Percentiles rank a stretch among this genome's conserved stretches.
Evolutionary conservation across 2,329 filamentous ascomycete genomes (phyloP).

Genomic region (Cercospora sp.): DNA sequence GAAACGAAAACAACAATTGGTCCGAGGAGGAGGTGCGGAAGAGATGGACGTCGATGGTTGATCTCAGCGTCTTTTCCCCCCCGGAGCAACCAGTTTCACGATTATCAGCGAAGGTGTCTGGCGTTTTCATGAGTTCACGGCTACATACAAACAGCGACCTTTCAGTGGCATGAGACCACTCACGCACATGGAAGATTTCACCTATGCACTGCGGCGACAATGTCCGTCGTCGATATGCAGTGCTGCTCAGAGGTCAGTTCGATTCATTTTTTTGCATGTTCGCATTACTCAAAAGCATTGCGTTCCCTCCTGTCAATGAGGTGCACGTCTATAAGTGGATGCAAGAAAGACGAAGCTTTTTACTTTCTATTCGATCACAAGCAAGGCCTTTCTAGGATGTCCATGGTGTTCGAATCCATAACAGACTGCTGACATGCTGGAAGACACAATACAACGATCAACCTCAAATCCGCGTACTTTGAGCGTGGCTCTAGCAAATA

Average conservation of each 20-base stretch:
- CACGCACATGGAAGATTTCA: not conserved
- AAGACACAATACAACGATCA: not conserved
- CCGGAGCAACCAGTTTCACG: not conserved
- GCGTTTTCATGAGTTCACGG: slow-evolving; percentile 4
- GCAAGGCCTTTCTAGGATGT: slow-evolving; percentile 7
- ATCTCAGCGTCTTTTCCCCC: slow-evolving; percentile 1
- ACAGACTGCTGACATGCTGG: slow-evolving; percentile 16
- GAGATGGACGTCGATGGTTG: slow-evolving; percentile 46
- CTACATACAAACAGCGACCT: not conserved
- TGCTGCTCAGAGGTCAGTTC: slow-evolving; percentile 3
- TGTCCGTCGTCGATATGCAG: not conserved
- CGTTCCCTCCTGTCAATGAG: slow-evolving; percentile 13
- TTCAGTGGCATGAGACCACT: not conserved
- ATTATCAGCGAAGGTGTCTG: slow-evolving; percentile 17
- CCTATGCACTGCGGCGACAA: not conserved
- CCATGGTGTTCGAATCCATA: slow-evolving; percentile 17
- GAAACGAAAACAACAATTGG: slow-evolving; percentile 52
- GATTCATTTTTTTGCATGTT: not conserved
- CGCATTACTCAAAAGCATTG: slow-evolving; percentile 11
- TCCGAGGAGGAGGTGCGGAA: slow-evolving; percentile 45
- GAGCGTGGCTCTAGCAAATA: not conserved
- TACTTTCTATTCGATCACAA: slow-evolving; percentile 16
- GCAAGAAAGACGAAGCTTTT: slow-evolving; percentile 17
- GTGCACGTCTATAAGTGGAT: slow-evolving; percentile 10
- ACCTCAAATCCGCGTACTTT: not conserved